Evolutionary conservation across 2,329 filamentous ascomycete species (phyloP), one percentile per base, ranked within the genome.

Genomic region (Cladosporium oxysporum): DNA sequence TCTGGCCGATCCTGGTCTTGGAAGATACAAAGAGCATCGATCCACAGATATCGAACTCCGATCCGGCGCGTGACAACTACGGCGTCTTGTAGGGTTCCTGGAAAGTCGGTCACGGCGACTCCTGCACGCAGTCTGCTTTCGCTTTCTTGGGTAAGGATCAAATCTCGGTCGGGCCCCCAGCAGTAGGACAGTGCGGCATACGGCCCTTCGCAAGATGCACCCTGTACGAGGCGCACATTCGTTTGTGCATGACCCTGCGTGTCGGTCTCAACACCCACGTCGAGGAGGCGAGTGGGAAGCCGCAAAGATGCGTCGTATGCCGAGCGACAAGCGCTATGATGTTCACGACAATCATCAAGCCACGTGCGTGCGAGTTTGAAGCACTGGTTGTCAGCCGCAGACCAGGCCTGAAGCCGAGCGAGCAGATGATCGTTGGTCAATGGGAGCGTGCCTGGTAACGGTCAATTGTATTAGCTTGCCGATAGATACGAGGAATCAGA

Each of bases 11-110:
- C 66, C 21, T 49, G 26, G 23, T 49, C 52, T 41, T 58, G 44
- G 10, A 58, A 23, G n/a, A 61, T 63, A 55, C 66, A 67, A 21
- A 66, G 41, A 21, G 62, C 47, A 47, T 69, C 66, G 31, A 69
- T 65, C 69, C 69, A 71, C 10, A 71, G 58, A 33, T 71, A 69
- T 4, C 47, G 41, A 16, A 67, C 52, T 16, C 62, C 58, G 44
- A 70, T 65, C 5, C 66, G 35, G 47, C 58, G 57, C 1, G 66
- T 66, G 12, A 47, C 41, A 7, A 47, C 21, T 21, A 47, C n/a
- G 8, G n/a, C 41, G n/a, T 47, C 41, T 47, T n/a, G 41, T 21
- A 47, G 41, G 41, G 41, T 47, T 21, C 41, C 41, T 12, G 41
- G 41, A 47, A 47, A 47, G 14, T 21, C 41, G n/a, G 41, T 21